A percentile compares a stretch with the other conserved stretches of the same genome.
Evolutionary conservation across 2,329 filamentous ascomycete species (phyloP).

Genomic region (Amauroascus verrucosus): DNA sequence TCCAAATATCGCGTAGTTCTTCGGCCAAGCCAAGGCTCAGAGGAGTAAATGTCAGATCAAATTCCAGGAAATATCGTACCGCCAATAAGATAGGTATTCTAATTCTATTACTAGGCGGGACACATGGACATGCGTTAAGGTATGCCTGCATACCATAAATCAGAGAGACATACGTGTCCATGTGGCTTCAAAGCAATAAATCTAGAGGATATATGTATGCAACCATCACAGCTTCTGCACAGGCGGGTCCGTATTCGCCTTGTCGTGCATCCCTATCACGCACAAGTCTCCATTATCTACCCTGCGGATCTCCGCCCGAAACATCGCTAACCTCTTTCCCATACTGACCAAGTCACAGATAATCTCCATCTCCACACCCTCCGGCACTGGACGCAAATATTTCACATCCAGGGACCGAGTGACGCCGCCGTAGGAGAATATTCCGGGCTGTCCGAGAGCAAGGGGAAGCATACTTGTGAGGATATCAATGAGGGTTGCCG

Average conservation of each 20-base stretch:
- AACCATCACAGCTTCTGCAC: constrained; percentile 19
- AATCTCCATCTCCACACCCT: constrained; percentile 43
- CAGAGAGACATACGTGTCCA: not conserved
- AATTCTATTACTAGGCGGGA: too few species aligned
- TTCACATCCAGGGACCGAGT: constrained; percentile 56
- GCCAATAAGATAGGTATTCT: too few species aligned
- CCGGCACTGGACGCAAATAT: constrained; percentile 53
- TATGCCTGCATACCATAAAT: not conserved
- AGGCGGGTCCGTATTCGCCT: constrained; percentile 49
- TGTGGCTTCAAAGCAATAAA: not conserved
- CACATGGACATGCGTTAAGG: not conserved
- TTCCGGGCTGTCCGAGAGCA: constrained; percentile 48
- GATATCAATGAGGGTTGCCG: constrained; percentile 57
- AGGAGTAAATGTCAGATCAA: too few species aligned
- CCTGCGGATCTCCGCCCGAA: constrained; percentile 47
- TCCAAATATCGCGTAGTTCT: too few species aligned
- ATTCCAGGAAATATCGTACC: too few species aligned
- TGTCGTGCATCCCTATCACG: constrained; percentile 54
- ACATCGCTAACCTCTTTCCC: constrained; percentile 45
- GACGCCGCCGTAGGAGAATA: constrained; percentile 54
- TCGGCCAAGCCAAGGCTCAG: too few species aligned
- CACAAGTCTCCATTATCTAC: constrained; percentile 45
- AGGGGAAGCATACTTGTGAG: constrained; percentile 51
- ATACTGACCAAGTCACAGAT: constrained; percentile 49
- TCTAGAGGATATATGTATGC: not conserved